Evolutionary conservation across 805 yeast species (phyloP), one percentile per base, ranked within the genome.

Genomic region (Candida germanica): DNA sequence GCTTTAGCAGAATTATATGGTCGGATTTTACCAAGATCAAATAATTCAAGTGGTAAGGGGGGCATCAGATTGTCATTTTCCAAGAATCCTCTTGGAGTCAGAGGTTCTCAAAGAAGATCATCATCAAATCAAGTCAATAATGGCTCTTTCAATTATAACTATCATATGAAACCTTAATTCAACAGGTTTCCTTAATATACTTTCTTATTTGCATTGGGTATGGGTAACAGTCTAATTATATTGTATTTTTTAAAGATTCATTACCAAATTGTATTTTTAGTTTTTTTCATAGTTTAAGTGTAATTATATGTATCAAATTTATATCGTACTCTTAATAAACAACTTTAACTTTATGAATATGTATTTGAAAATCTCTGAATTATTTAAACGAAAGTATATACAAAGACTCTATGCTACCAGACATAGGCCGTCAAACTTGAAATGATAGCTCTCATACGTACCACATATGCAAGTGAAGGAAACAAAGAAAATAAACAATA

Each of bases 1-100:
- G 97, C 98, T 0, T 69, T 93, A 41, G 95, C 95, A 21, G 96
- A 89, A 61, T 68, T 93, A 32, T 93, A 93, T 56, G 98, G 98
- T 11, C 73, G 93, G 44, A 87, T 93, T 8, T 72, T 93, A 51
- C 94, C 95, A 20, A 75, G 96, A 53, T 40, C 49, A n/a, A 80
- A 80, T 35, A 80, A 79, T 22, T 62, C 73, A 31, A 73, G 69
- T 37, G 80, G 80, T 25, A 93, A 93, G 58, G 98, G 98, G 25
- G 98, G 98, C 18, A 91, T 93, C 36, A 74, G 98, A 41, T 71
- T 93, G 41, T 85, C 96, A 35, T 93, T 89, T 56, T 87, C 96
- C 29, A 93, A 93, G 64, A 93, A 93, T 58, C 98, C 98, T 14
- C 73, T 93, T 48, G 98, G 98, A 26, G 98, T 93, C 3, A 78